A percentile compares a stretch with the other conserved stretches of the same genome.
phyloP scores from a whole-genome alignment of 371 early-diverging fungal species.

The Mortierella sp. region DNA sequence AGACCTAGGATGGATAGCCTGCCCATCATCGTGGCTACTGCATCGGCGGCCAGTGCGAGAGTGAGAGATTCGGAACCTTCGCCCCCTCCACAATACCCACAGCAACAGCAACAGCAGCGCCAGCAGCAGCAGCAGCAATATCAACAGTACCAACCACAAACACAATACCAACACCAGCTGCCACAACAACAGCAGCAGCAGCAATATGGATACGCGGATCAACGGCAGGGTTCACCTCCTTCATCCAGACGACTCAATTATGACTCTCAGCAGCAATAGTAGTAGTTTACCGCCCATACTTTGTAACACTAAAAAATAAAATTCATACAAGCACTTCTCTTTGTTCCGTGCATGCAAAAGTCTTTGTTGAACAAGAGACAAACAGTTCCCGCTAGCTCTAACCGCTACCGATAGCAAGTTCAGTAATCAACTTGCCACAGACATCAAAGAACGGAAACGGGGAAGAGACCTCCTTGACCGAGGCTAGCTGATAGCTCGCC shows the following conservation, averaged over 20 bases:
- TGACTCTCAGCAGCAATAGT: constrained; percentile 13
- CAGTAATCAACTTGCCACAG: constrained; percentile 93
- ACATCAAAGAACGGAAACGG: constrained; percentile 96
- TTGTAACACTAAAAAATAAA: neutral
- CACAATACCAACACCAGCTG: neutral
- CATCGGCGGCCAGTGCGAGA: neutral
- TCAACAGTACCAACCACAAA: constrained; percentile 8
- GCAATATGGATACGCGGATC: constrained; percentile 2
- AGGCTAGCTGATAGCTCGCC: constrained; percentile 42
- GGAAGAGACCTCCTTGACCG: constrained; percentile 61
- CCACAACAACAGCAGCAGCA: neutral
- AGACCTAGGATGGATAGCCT: constrained; percentile 44
- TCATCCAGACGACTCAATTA: neutral
- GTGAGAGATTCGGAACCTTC: neutral
- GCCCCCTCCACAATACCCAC: neutral
- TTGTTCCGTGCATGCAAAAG: neutral
- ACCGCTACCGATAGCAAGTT: constrained; percentile 77
- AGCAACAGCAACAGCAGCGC: constrained; percentile 13
- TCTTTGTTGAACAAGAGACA: too few species aligned
- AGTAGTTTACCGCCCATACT: neutral
- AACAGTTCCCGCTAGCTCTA: too few species aligned
- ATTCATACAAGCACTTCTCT: neutral
- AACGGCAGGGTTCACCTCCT: constrained; percentile 12
- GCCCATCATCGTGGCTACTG: neutral
- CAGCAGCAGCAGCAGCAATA: neutral